These are phyloP conservation scores for Hydnum rufescens DNA, from an alignment of 768 basidiomycete genomes.

Conservation along the genomic window DNA sequence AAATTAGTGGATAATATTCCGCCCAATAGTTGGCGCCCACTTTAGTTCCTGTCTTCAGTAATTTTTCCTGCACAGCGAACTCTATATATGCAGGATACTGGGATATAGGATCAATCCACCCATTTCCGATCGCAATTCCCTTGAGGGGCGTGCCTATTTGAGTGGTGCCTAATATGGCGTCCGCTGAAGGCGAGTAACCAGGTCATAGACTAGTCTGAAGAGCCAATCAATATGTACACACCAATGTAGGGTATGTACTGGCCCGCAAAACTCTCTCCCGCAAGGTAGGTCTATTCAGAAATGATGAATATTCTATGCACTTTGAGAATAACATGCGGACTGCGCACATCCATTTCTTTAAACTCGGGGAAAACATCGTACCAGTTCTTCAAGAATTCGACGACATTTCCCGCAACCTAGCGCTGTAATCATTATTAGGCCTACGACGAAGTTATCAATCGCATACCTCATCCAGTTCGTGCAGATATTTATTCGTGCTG, in stretches of 20 bases:
- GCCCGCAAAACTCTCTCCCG: conserved; percentile 92
- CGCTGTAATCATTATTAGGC: conserved; percentile 1
- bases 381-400: conserved; percentile 74
- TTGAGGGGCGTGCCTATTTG: conserved; percentile 41
- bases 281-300: conserved; percentile 61
- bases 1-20: no score
- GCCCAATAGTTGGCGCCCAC: conserved; percentile 22
- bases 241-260: conserved; percentile 97
- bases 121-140: conserved; percentile 87
- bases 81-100: conserved; percentile 88
- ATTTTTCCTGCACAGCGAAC: conserved; percentile 57
- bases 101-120: conserved; percentile 80
- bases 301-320: not conserved
- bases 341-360: conserved; percentile 51
- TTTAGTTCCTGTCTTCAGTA: conserved; percentile 51
- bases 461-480: conserved; percentile 48
- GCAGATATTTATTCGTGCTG: conserved; percentile 67
- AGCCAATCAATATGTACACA: conserved; percentile 16
- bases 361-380: conserved; percentile 87
- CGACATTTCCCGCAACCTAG: conserved; percentile 56
- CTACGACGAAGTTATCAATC: conserved; percentile 7
- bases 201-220: not conserved
- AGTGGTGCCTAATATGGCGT: conserved; percentile 43
- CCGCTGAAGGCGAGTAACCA: conserved; percentile 28
- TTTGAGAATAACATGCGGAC: not conserved